These are phyloP conservation scores for Apiotrichum laibachii DNA, from an alignment of 1,284 basidiomycete species.

Conservation along the genomic window DNA sequence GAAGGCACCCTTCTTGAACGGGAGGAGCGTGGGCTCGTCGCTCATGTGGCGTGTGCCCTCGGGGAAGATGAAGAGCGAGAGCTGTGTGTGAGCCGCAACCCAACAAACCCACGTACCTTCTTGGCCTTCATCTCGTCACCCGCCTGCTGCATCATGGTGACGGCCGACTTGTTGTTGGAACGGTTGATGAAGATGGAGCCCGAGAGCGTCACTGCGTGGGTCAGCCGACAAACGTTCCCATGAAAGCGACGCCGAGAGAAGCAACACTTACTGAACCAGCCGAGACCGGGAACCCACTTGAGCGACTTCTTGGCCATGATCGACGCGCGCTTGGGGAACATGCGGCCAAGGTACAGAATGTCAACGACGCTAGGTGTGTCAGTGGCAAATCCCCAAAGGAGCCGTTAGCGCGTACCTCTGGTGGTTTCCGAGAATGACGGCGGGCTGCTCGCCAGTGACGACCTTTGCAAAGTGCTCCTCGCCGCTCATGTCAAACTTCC, in stretches of 20 bases:
- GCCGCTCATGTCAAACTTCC: constrained; percentile 78
- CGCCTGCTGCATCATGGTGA: constrained; percentile 75
- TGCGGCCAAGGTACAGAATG: constrained; percentile 76
- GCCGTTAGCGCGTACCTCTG: constrained; percentile 59
- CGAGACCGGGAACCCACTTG: constrained; percentile 77
- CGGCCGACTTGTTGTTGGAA: constrained; percentile 70
- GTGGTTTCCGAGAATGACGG: constrained; percentile 84
- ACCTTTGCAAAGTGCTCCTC: constrained; percentile 67
- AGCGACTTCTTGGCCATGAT: constrained; percentile 96
- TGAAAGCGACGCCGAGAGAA: not conserved
- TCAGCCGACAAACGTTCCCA: not conserved
- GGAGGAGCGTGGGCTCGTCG: constrained; percentile 65
- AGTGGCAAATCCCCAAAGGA: not conserved
- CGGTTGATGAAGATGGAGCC: constrained; percentile 93
- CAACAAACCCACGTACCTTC: constrained; percentile 38
- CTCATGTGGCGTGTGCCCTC: constrained; percentile 82
- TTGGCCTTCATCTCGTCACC: constrained; percentile 77
- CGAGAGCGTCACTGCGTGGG: constrained; percentile 66
- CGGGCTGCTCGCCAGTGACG: constrained; percentile 56
- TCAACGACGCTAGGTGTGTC: constrained; percentile 66
- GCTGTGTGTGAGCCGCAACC: constrained; percentile 46
- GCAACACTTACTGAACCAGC: constrained; percentile 66
- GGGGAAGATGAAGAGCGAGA: constrained; percentile 87
- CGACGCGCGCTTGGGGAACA: constrained; percentile 78
- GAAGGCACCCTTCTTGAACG: constrained; percentile 98